These are phyloP conservation scores for Drosera capensis DNA, from an alignment of 148 eudicot species.

Conservation along the genomic window DNA sequence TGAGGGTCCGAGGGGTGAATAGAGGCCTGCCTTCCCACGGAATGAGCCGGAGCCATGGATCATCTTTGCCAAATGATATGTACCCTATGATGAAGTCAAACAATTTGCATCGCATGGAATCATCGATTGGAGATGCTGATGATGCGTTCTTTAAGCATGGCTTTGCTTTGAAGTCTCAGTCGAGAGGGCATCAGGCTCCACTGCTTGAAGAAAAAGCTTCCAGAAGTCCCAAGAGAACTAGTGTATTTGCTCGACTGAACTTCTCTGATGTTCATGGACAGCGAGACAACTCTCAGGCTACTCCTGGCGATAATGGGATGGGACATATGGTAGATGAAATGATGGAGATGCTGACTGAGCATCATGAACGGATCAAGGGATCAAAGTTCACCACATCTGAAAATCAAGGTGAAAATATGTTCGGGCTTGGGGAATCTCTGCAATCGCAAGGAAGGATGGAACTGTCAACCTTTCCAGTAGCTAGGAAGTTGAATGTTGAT, in stretches of 20 bases:
- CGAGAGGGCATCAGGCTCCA: not conserved
- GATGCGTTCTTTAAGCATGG: not conserved
- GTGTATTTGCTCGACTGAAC: slow-evolving; percentile 8
- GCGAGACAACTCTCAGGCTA: not conserved
- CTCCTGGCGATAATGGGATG: not conserved
- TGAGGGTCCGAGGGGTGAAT: not conserved
- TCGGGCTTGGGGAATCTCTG: slow-evolving; percentile 2
- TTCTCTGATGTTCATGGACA: not conserved
- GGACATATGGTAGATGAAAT: slow-evolving; percentile 6
- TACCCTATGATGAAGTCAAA: not conserved
- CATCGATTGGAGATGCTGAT: not conserved
- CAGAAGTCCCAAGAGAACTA: not conserved
- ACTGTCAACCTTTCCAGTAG: not conserved
- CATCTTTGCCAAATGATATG: not conserved
- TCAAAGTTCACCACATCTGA: not conserved
- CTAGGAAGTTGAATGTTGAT: slow-evolving; percentile 2
- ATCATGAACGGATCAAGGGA: not conserved
- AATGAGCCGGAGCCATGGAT: not conserved
- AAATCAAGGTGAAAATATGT: not conserved
- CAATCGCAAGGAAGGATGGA: not conserved
- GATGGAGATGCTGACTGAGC: slow-evolving; percentile 4
- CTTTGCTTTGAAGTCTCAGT: not conserved
- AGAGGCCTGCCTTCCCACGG: not conserved
- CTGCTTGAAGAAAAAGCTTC: not conserved
- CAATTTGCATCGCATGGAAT: not conserved